Evolutionary conservation across 345 rosid species (phyloP), one percentile per base, ranked within the genome.

Genomic region (Limnanthes douglasii): DNA sequence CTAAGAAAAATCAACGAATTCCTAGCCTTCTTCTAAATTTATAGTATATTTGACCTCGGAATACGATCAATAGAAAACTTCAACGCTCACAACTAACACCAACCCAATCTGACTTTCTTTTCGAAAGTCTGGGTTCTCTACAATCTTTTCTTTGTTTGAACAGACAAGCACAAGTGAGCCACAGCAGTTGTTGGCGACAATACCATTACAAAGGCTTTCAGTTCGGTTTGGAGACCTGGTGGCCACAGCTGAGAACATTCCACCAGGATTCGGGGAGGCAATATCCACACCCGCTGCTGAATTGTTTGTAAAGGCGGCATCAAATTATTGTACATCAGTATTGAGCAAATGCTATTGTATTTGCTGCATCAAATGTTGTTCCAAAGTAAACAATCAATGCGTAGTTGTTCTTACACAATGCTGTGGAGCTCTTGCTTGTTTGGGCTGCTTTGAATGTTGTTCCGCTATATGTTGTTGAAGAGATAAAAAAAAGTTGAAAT

Each of bases 381-480:
- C 75, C 15, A 64, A 37, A 54, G 62, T 77, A 37, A 90, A 73
- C 28, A 55, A 84, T 60, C 85, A 69, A 52, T 74, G 71, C 20
- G 85, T 62, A 27, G 14, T 62, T 3, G 64, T 42, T 10, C 48
- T 75, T 29, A 53, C 85, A 3, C 98, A 90, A 56, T 17, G 74
- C 11, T 75, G 68, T 52, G 26, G 66, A 7, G 82, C 82, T 21
- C 32, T 80, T 11, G 94, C 82, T 15, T 84, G 81, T 54, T 40
- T 77, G n/a, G 85, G 82, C 48, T 84, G 98, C 65, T 15, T 70
- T 21, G 88, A 84, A 44, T 75, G 92, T 60, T 90, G 95, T 56
- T 30, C 84, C 8, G 18, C 18, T 10, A 7, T 90, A 9, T 84
- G 98, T 60, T 84, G 86, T 31, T 2, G 51, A 2, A 83, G 86